These are phyloP conservation scores for Fusarium coicis DNA, from an alignment of 2,329 filamentous ascomycete genomes.

Conservation along the genomic window DNA sequence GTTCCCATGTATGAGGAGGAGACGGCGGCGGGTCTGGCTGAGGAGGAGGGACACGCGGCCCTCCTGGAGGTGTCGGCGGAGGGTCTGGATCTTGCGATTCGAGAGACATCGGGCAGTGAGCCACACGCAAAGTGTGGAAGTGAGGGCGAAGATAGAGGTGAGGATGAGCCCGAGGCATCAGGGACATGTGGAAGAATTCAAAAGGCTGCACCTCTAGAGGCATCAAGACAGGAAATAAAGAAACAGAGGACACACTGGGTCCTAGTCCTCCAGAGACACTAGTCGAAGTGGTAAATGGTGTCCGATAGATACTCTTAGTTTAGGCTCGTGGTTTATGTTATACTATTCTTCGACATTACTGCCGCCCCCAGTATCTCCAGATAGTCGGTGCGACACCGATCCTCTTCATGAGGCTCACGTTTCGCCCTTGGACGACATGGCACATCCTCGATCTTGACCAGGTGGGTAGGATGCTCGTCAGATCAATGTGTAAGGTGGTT, in stretches of 20 bases:
- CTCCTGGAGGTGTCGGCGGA: conserved; percentile 45
- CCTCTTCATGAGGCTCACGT: conserved; percentile 38
- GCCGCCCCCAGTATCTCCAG: conserved; percentile 16
- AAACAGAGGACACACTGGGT: not conserved
- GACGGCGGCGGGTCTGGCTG: conserved; percentile 45
- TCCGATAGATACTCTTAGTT: not conserved
- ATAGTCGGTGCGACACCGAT: conserved; percentile 14
- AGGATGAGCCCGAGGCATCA: conserved; percentile 5
- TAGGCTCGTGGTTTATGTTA: conserved; percentile 34
- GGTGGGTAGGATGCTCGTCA: conserved; percentile 14
- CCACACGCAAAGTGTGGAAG: not conserved
- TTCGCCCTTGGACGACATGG: conserved; percentile 28
- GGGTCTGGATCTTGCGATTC: conserved; percentile 39
- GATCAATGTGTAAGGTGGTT: conserved; percentile 2
- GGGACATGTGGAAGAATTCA: not conserved
- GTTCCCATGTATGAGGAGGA: conserved; percentile 39
- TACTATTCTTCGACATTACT: conserved; percentile 30
- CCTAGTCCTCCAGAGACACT: not conserved
- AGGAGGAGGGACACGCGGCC: conserved; percentile 45
- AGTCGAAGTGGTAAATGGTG: not conserved
- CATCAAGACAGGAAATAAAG: not conserved
- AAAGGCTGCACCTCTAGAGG: not conserved
- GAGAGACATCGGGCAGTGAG: conserved; percentile 3
- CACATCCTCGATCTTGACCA: conserved; percentile 29
- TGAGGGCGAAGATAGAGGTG: not conserved